These are phyloP conservation scores for Daldinia loculata DNA, from an alignment of 495 filamentous ascomycete species.

Conservation along the genomic window DNA sequence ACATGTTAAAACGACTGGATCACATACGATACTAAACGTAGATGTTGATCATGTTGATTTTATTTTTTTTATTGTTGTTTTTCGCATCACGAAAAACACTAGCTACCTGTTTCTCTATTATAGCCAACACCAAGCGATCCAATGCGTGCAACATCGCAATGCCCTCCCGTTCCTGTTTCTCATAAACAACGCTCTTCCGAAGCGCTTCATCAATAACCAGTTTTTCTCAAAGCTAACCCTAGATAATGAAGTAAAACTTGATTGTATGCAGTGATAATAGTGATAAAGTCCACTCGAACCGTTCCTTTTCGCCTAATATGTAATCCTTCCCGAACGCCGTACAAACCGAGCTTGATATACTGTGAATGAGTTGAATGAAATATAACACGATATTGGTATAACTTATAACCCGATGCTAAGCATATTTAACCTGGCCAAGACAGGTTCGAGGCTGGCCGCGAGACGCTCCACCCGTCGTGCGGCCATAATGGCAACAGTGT, in stretches of 20 bases:
- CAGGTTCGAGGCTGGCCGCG: slow-evolving; percentile 50
- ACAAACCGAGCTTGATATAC: not conserved
- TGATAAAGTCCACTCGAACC: slow-evolving; percentile 6
- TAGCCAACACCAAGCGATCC: slow-evolving; percentile 13
- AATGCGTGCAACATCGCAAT: not conserved
- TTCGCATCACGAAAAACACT: not conserved
- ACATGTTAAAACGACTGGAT: not conserved
- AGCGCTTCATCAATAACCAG: slow-evolving; percentile 28
- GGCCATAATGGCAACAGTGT: slow-evolving; percentile 47
- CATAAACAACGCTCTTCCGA: slow-evolving; percentile 33
- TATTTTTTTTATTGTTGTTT: slow-evolving; percentile 11
- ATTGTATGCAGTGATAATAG: slow-evolving; percentile 20
- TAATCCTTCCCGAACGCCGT: slow-evolving; percentile 17
- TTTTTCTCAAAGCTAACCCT: slow-evolving; percentile 11
- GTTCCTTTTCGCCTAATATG: slow-evolving; percentile 27
- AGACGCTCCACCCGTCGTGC: slow-evolving; percentile 54
- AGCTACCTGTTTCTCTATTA: slow-evolving; percentile 32
- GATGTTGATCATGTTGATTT: not conserved
- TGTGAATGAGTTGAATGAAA: not conserved
- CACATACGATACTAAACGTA: not conserved
- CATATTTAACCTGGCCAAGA: slow-evolving; percentile 51
- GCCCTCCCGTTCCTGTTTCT: slow-evolving; percentile 14
- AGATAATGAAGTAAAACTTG: not conserved
- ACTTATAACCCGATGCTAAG: slow-evolving; percentile 50
- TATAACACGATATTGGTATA: not conserved